Evolutionary conservation across 495 filamentous ascomycete genomes (phyloP), one percentile per base, ranked within the genome.

Genomic region (Sporormia fimetaria): DNA sequence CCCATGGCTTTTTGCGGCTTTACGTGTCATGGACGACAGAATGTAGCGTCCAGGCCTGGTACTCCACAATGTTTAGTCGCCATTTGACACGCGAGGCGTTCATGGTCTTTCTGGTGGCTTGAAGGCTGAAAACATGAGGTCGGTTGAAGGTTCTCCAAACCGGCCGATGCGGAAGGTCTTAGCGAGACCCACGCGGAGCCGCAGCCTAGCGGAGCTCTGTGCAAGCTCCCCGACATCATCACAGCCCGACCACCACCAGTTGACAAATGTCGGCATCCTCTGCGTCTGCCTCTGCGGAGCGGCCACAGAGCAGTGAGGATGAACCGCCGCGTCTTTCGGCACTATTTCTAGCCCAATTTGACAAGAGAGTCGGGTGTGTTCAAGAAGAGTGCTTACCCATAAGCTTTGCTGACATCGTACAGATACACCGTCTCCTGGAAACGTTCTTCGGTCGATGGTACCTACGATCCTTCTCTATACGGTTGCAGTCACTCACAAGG

Each of bases 341-440:
- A 1, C 41, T 58, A 8, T 64, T 63, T 40, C 43, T 57, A 11
- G 57, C 62, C 37, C 33, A 42, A 14, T 64, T 64, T 47, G 61
- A 64, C 45, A 51, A 57, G 47, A 64, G 57, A 41, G 51, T 64
- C 32, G 61, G 60, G 60, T 63, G 45, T 25, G 59, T 60, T 27
- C 18, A 25, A 3, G 20, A 8, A 29, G 3, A 1, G 6, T 3
- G 11, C 15, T 49, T 4, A 23, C n/a, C 9, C 11, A 3, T 16
- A 6, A 12, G 21, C 8, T 14, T 4, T 12, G 15, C 23, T 2
- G 18, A 11, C 7, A 3, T 6, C 12, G 2, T 26, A 20, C 47
- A 80, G 78, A 44, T 82, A 83, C 58, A 87, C 83, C 42, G 80
- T 94, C 47, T 76, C 74, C 9, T 95, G 88, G 88, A 82, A 90